A percentile compares a stretch with the other conserved stretches of the same genome.
These are phyloP conservation scores for Mediolabrus comicus DNA, from an alignment of 108 stramenopile species.

Conservation along the genomic window DNA sequence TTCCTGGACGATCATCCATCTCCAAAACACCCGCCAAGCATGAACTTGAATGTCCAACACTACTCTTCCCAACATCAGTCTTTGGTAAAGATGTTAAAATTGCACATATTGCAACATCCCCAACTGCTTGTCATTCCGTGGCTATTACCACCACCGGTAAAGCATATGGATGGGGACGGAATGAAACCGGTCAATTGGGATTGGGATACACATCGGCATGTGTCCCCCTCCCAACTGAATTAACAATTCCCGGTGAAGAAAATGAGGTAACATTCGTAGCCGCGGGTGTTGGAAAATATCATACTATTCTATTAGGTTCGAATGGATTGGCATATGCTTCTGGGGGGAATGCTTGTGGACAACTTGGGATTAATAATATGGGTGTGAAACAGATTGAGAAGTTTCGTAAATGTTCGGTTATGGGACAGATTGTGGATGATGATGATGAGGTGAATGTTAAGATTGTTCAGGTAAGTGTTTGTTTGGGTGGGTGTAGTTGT, in stretches of 20 bases:
- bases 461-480: constrained; percentile 53
- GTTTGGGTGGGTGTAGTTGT: background rate
- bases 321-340: constrained; percentile 62
- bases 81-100: constrained; percentile 36
- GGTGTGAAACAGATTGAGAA: constrained; percentile 41
- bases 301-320: constrained; percentile 60
- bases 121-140: constrained; percentile 73
- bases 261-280: constrained; percentile 35
- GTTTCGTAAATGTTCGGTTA: constrained; percentile 49
- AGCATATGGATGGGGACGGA: constrained; percentile 87
- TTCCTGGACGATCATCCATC: constrained; percentile 28
- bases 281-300: constrained; percentile 83
- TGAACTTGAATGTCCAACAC: constrained; percentile 58
- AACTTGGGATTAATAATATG: constrained; percentile 65
- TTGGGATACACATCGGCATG: constrained; percentile 27
- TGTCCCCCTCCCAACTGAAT: constrained; percentile 35
- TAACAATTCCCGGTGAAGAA: constrained; percentile 19
- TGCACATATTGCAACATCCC: constrained; percentile 56
- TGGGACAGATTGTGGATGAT: constrained; percentile 15
- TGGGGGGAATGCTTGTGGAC: constrained; percentile 75
- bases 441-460: constrained; percentile 19
- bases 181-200: constrained; percentile 58
- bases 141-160: constrained; percentile 58
- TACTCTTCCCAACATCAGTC: constrained; percentile 34
- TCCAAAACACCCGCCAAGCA: constrained; percentile 27